Percentiles rank a stretch among this genome's conserved stretches.
These are phyloP conservation scores for Gleditsia sinensis DNA, from an alignment of 306 rosid species.

Conservation along the genomic window DNA sequence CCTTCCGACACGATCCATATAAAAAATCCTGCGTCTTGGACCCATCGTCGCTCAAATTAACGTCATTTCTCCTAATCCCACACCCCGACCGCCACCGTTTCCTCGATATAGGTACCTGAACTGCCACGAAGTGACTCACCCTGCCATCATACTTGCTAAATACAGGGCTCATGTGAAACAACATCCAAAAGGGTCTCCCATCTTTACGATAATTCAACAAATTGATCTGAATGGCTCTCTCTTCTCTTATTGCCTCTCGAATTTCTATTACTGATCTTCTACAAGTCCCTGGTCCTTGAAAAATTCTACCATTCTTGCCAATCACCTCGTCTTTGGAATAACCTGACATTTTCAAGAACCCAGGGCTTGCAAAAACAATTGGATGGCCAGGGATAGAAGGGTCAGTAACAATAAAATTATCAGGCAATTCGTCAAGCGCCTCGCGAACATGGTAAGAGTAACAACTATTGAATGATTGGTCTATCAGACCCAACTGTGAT, in stretches of 20 bases:
- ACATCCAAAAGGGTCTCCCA: conserved; percentile 85
- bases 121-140: conserved; percentile 75
- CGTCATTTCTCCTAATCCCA: conserved; percentile 38
- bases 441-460: conserved; percentile 66
- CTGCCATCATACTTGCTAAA: conserved; percentile 54
- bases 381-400: conserved; percentile 82
- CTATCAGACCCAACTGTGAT: conserved; percentile 43
- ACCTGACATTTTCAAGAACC: conserved; percentile 79
- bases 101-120: conserved; percentile 67
- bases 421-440: conserved; percentile 65
- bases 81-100: conserved; percentile 34
- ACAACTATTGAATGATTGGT: conserved; percentile 50
- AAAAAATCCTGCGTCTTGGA: conserved; percentile 44
- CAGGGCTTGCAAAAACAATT: conserved; percentile 82
- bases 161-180: conserved; percentile 73
- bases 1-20: conserved; percentile 73
- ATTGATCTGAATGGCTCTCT: conserved; percentile 51
- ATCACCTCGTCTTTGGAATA: conserved; percentile 66
- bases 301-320: conserved; percentile 65
- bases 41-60: conserved; percentile 31
- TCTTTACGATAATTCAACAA: conserved; percentile 81
- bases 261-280: conserved; percentile 70
- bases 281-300: conserved; percentile 76
- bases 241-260: conserved; percentile 84
- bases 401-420: conserved; percentile 77